phyloP scores from a whole-genome alignment of 352 stramenopile species.

The Phytophthora chlamydospora region DNA sequence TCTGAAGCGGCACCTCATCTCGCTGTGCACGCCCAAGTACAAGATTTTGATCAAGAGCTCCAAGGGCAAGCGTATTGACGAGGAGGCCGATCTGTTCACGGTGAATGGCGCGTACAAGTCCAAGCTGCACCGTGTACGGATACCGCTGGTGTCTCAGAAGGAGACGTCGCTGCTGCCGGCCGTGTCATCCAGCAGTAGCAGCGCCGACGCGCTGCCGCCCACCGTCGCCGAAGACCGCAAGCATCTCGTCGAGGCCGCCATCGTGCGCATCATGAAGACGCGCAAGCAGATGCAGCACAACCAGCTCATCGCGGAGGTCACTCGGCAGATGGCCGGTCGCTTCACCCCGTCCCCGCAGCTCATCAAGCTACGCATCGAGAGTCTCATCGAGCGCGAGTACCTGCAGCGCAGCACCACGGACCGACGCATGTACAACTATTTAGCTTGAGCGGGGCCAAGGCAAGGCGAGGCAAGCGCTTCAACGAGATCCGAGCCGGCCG shows the following conservation, averaged over 20 bases:
- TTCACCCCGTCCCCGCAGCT: constrained; percentile 95
- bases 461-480: not conserved
- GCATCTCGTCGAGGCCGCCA: constrained; percentile 94
- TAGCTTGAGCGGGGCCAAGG: constrained; percentile 82
- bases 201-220: constrained; percentile 80
- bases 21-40: constrained; percentile 97
- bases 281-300: constrained; percentile 93
- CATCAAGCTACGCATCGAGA: constrained; percentile 99
- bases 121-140: constrained; percentile 90
- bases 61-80: constrained; percentile 96
- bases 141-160: constrained; percentile 86
- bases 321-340: constrained; percentile 84
- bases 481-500: not conserved
- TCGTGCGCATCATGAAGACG: constrained; percentile 97
- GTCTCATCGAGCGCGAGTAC: constrained; percentile 99
- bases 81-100: constrained; percentile 93
- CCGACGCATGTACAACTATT: constrained; percentile 96
- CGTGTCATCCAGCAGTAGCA: constrained; percentile 37
- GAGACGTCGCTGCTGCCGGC: constrained; percentile 66
- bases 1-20: constrained; percentile 96
- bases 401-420: constrained; percentile 94
- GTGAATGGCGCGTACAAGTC: constrained; percentile 96
- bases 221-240: constrained; percentile 96
- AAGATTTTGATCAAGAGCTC: constrained; percentile 97
- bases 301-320: constrained; percentile 92